These are phyloP conservation scores for Globisporangium paddicum DNA, from an alignment of 352 stramenopile species.

Conservation along the genomic window DNA sequence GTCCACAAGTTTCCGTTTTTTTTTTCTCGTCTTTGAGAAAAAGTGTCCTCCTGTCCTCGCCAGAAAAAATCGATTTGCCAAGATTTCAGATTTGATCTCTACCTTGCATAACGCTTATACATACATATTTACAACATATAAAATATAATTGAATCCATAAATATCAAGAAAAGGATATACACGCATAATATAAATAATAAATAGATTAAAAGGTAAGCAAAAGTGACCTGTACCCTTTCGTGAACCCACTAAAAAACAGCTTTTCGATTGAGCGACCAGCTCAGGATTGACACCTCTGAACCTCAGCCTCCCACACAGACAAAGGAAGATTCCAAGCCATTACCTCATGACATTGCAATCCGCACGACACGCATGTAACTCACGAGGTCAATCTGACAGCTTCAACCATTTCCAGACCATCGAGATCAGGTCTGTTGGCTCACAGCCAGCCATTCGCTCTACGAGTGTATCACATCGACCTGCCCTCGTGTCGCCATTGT, in stretches of 20 bases:
- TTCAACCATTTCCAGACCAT: no score
- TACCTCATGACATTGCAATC: no score
- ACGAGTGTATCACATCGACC: not conserved
- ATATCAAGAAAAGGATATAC: not conserved
- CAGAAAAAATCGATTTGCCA: no score
- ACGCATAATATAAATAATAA: no score
- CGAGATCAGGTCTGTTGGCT: not conserved
- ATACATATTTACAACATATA: no score
- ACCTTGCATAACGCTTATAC: no score
- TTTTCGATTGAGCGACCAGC: not conserved
- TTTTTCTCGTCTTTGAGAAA: not conserved
- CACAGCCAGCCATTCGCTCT: not conserved
- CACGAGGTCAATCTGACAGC: no score
- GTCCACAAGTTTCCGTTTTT: not conserved
- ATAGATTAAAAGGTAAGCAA: not conserved
- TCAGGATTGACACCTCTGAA: not conserved
- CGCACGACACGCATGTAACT: no score
- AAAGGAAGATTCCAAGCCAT: no score
- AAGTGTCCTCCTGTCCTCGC: not conserved
- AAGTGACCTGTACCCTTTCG: not conserved
- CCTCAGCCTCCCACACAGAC: not conserved
- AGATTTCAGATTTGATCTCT: no score
- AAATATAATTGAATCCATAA: no score
- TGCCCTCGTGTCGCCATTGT: no score
- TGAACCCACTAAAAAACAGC: not conserved